These are phyloP conservation scores for Phoma sp. DNA, from an alignment of 2,329 filamentous ascomycete species.

Conservation along the genomic window DNA sequence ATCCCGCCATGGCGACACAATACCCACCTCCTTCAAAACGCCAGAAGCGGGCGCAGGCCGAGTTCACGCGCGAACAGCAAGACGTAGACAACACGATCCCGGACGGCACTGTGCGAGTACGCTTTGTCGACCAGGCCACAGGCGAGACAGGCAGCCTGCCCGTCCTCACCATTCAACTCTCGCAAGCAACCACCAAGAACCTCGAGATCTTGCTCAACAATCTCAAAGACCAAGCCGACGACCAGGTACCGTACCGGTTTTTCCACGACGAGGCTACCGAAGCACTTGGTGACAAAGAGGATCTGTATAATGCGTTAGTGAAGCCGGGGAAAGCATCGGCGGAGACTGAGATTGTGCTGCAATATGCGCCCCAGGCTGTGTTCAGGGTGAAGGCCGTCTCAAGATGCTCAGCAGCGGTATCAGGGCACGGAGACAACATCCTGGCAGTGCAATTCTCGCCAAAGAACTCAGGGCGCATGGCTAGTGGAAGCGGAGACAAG, in stretches of 20 bases:
- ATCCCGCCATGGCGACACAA: constrained; percentile 72
- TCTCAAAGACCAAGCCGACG: constrained; percentile 70
- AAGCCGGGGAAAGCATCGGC: constrained; percentile 55
- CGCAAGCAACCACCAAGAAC: constrained; percentile 86
- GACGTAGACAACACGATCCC: constrained; percentile 70
- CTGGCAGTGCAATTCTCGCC: constrained; percentile 86
- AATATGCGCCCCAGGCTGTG: constrained; percentile 82
- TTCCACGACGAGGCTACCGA: constrained; percentile 58
- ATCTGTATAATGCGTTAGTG: constrained; percentile 50
- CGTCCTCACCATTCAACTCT: constrained; percentile 74
- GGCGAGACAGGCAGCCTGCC: constrained; percentile 71
- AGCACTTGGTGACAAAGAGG: constrained; percentile 53
- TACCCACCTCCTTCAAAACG: constrained; percentile 86
- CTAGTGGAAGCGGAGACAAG: constrained; percentile 88
- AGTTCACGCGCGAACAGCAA: constrained; percentile 75
- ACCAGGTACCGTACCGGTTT: constrained; percentile 70
- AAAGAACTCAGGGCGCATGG: constrained; percentile 74
- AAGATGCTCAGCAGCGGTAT: constrained; percentile 84
- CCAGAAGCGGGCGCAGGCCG: constrained; percentile 76
- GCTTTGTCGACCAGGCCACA: constrained; percentile 83
- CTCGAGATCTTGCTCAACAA: constrained; percentile 87
- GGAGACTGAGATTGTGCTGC: constrained; percentile 67
- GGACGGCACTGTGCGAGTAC: constrained; percentile 79
- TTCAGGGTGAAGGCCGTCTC: constrained; percentile 93
- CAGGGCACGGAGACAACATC: constrained; percentile 91